Evolutionary conservation across 2,329 filamentous ascomycete species (phyloP).

Genomic region (Ophiostoma ips): DNA sequence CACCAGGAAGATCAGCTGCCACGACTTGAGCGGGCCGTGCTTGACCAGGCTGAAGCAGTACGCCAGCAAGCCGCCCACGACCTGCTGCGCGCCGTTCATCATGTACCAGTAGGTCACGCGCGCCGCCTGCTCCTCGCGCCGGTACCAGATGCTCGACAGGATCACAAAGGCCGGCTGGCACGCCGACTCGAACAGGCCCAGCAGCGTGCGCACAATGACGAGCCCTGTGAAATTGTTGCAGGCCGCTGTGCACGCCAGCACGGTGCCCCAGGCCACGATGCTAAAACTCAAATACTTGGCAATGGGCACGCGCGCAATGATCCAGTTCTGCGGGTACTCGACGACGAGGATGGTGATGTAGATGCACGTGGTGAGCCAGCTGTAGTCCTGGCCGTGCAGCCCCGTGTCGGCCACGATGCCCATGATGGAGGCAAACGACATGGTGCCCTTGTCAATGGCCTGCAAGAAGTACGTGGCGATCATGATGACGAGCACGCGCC

Average conservation of each 20-base stretch:
- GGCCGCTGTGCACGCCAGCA: conserved; percentile 47
- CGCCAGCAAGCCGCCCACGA: conserved; percentile 56
- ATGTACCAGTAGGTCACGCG: conserved; percentile 62
- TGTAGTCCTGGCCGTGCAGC: conserved; percentile 40
- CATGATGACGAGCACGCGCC: conserved; percentile 55
- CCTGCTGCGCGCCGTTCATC: conserved; percentile 64
- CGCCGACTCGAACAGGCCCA: conserved; percentile 58
- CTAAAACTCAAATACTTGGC: conserved; percentile 52
- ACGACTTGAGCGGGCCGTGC: conserved; percentile 41
- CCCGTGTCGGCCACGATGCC: conserved; percentile 37
- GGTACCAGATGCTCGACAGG: conserved; percentile 58
- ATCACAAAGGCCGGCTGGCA: conserved; percentile 57
- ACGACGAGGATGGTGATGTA: conserved; percentile 58
- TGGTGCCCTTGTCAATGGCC: conserved; percentile 52
- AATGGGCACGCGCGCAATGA: conserved; percentile 42
- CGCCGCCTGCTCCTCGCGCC: conserved; percentile 50
- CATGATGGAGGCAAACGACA: conserved; percentile 53
- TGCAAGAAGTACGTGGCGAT: conserved; percentile 61
- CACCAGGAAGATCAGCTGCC: conserved; percentile 55
- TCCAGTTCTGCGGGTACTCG: conserved; percentile 55
- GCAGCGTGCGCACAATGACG: conserved; percentile 46
- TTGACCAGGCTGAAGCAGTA: conserved; percentile 46
- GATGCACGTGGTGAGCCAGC: conserved; percentile 61
- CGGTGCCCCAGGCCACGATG: conserved; percentile 49
- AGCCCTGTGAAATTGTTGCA: conserved; percentile 47